Evolutionary conservation across 2,329 filamentous ascomycete species (phyloP), one percentile per base, ranked within the genome.

Genomic region (Claviceps paspali): DNA sequence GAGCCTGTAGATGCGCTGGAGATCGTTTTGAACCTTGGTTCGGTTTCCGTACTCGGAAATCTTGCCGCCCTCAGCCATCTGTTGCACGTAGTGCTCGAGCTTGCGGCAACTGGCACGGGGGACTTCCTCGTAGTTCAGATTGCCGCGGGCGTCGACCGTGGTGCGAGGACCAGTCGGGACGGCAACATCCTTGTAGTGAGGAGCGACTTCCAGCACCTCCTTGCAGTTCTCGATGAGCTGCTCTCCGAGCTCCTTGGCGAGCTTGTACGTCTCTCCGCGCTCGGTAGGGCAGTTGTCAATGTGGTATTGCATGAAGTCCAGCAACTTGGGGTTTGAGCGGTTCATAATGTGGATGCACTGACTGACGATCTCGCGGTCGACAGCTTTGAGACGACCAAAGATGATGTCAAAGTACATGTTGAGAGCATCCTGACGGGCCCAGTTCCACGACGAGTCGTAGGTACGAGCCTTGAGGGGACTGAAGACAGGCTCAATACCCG

Each of bases 321-420:
- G 73, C 1, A 98, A 76, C 26, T 84, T 81, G 2, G 91, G 91
- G 57, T 96, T 98, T 24, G 91, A 94, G 44, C 91, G 82, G 67
- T 95, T 98, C 91, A 98, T 98, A 63, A 98, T 91, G 48, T 85
- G 82, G 53, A 98, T 96, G 64, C 91, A 98, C 58, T 87, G 87
- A 62, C 87, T 95, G 55, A 98, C 91, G 51, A 96, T 98, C 60
- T 98, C 91, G 45, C 91, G 83, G 53, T 98, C 91, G 29, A 98
- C 82, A 35, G 79, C 84, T 65, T 91, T 77, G 38, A 98, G 76
- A 43, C 91, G 78, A 41, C 91, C 91, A 51, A 98, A 98, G 54
- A 98, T 95, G 54, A 98, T 92, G 54, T 98, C 91, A 63, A 86
- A 98, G 68, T 91, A 98, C 88, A 98, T 98, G 65, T 73, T 91